phyloP scores from a whole-genome alignment of 352 stramenopile species.

The Blastocystis sp. region DNA sequence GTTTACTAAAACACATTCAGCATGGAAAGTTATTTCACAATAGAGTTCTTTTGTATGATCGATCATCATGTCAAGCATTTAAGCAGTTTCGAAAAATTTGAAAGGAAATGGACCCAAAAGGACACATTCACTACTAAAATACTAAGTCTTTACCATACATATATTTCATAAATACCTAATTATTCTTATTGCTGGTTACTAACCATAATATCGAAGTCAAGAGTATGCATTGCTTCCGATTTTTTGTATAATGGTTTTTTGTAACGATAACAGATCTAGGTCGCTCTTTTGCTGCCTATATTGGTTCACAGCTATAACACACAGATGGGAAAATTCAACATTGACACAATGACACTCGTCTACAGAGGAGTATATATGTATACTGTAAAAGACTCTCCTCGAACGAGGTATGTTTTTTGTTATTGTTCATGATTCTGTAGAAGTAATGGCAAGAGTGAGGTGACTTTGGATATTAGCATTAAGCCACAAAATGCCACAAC shows the following conservation, averaged over 20 bases:
- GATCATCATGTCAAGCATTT: too few species aligned
- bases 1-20: neutral
- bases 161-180: too few species aligned
- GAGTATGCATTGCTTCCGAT: too few species aligned
- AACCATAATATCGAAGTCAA: too few species aligned
- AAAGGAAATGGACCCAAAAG: too few species aligned
- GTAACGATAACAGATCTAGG: neutral
- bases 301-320: conserved; percentile 12
- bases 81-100: too few species aligned
- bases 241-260: too few species aligned
- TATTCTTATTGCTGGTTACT: too few species aligned
- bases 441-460: conserved; percentile 47
- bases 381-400: conserved; percentile 28
- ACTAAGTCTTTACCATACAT: too few species aligned
- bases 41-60: neutral
- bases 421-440: neutral
- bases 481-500: neutral
- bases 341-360: conserved; percentile 34
- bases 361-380: conserved; percentile 53
- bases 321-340: conserved; percentile 10
- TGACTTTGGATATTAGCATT: conserved; percentile 38
- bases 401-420: neutral
- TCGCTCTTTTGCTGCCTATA: conserved; percentile 30
- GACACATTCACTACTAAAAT: too few species aligned
- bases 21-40: neutral